These are phyloP conservation scores for Nigrospora sphaerica DNA, from an alignment of 2,329 filamentous ascomycete genomes.

Conservation along the genomic window DNA sequence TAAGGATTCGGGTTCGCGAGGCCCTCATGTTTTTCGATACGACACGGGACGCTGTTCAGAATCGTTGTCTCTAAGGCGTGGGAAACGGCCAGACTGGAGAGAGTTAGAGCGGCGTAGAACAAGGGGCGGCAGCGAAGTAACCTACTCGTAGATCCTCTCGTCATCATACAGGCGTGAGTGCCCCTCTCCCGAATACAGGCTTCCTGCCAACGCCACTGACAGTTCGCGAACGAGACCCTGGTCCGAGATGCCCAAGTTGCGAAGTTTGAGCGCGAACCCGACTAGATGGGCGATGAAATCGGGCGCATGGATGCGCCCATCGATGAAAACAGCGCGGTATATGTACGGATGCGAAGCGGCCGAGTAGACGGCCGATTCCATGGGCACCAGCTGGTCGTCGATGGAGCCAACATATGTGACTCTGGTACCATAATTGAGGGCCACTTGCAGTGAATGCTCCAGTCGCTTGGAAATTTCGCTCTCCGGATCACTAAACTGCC, in stretches of 20 bases:
- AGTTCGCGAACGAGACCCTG: slow-evolving; percentile 90
- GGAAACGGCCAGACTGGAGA: slow-evolving; percentile 53
- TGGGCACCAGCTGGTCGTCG: slow-evolving; percentile 89
- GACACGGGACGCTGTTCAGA: slow-evolving; percentile 38
- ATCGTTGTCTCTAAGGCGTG: slow-evolving; percentile 67
- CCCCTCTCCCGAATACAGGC: slow-evolving; percentile 84
- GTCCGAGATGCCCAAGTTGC: slow-evolving; percentile 87
- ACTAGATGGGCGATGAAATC: slow-evolving; percentile 92
- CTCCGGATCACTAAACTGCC: slow-evolving; percentile 80
- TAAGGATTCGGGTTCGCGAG: slow-evolving; percentile 68
- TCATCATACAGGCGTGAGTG: slow-evolving; percentile 94
- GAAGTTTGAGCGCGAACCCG: slow-evolving; percentile 86
- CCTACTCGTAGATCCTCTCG: slow-evolving; percentile 69
- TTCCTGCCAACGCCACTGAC: slow-evolving; percentile 80
- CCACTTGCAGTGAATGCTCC: slow-evolving; percentile 64
- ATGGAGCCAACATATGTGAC: slow-evolving; percentile 90
- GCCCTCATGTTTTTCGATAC: slow-evolving; percentile 43
- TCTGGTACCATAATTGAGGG: slow-evolving; percentile 71
- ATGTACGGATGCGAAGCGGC: slow-evolving; percentile 86
- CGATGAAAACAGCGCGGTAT: slow-evolving; percentile 91
- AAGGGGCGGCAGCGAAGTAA: slow-evolving; percentile 14
- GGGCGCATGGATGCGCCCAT: slow-evolving; percentile 83
- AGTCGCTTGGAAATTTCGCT: slow-evolving; percentile 81
- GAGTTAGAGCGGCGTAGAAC: background rate
- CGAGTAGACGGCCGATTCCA: slow-evolving; percentile 89